Conservation (phyloP, 23 red algal species). For the Gracilaria gracilis region DNA sequence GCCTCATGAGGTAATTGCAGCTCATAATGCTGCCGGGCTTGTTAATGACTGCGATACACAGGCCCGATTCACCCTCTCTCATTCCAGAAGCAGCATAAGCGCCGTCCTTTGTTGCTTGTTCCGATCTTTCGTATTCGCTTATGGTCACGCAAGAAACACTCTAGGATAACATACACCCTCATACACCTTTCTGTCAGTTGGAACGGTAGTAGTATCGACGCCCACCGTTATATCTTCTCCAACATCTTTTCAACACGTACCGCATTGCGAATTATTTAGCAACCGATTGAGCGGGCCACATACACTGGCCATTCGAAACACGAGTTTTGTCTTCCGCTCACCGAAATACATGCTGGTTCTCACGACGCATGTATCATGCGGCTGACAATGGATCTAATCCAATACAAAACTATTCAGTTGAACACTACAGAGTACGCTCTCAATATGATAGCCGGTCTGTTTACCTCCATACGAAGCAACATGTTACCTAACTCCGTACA, state of each 20-base stretch:
- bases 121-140: neutral
- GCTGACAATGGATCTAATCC: neutral
- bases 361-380: constrained; percentile 3
- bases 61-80: neutral
- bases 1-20: neutral
- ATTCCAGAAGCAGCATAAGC: neutral
- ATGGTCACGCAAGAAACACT: neutral
- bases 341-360: neutral
- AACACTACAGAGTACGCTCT: neutral
- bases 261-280: neutral
- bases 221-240: neutral
- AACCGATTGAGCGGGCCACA: neutral
- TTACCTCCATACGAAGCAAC: neutral
- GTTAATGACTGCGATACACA: neutral
- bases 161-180: neutral
- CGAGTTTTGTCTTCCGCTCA: neutral
- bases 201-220: neutral
- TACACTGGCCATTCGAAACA: neutral
- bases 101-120: neutral
- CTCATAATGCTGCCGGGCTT: neutral
- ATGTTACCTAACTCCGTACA: neutral
- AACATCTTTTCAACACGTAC: constrained; percentile 5
- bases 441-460: neutral
- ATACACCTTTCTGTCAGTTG: constrained; percentile 3
- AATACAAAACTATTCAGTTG: constrained; percentile 9